These are phyloP conservation scores for Chlamydomonas applanata DNA, from an alignment of 139 green algal genomes.

Conservation along the genomic window DNA sequence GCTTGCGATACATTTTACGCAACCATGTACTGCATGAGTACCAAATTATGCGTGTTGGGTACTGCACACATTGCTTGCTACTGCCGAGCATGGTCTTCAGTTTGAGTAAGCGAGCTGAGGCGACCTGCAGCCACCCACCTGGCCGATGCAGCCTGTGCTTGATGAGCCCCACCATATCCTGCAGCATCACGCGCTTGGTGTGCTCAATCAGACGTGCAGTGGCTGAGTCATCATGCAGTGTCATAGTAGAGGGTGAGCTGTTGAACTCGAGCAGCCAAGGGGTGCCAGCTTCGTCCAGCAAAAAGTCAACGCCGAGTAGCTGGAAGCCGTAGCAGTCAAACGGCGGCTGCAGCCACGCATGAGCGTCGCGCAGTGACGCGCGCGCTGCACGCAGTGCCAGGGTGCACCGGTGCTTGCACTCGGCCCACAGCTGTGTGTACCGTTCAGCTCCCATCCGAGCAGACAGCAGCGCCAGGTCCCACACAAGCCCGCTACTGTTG, in stretches of 20 bases:
- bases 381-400: background rate
- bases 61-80: too few relatives aligned
- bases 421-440: conserved; percentile 30
- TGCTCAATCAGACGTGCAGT: conserved; percentile 11
- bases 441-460: conserved; percentile 19
- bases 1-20: too few relatives aligned
- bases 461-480: conserved; percentile 34
- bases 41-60: too few relatives aligned
- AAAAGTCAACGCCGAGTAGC: conserved; percentile 50
- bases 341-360: conserved; percentile 17
- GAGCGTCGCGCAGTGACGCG: background rate
- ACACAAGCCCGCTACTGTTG: conserved; percentile 49
- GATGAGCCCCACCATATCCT: conserved; percentile 29
- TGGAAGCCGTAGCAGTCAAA: conserved; percentile 54
- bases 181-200: conserved; percentile 41
- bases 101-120: too few relatives aligned
- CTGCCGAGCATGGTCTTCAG: too few relatives aligned
- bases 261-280: conserved; percentile 65
- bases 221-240: conserved; percentile 21
- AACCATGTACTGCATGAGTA: too few relatives aligned
- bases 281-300: conserved; percentile 40
- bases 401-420: background rate
- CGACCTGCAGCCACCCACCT: too few relatives aligned
- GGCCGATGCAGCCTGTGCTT: conserved; percentile 13
- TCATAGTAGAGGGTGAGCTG: conserved; percentile 54